Percentiles rank a stretch among this genome's conserved stretches.
Conservation (phyloP, 2,329 filamentous ascomycete species). For the Xylaria sp. region DNA sequence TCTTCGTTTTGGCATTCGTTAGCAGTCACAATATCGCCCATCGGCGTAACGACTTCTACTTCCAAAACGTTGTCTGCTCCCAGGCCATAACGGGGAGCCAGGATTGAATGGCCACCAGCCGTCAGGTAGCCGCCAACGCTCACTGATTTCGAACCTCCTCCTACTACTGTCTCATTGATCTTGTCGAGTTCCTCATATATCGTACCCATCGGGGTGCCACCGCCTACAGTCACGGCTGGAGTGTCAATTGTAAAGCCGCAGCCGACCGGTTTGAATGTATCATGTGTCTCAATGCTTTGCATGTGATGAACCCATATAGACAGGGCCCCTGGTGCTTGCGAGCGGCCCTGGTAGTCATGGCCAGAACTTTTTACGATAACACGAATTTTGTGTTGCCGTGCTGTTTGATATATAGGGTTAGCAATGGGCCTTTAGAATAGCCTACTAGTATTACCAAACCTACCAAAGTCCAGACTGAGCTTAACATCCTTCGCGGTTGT, state of each 20-base stretch:
- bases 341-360: constrained; percentile 59
- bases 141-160: constrained; percentile 66
- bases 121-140: constrained; percentile 70
- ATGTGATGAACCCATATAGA: constrained; percentile 66
- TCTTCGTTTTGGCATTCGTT: constrained; percentile 66
- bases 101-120: constrained; percentile 69
- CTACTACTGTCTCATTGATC: constrained; percentile 62
- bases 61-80: constrained; percentile 71
- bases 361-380: constrained; percentile 58
- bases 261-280: constrained; percentile 56
- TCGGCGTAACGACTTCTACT: constrained; percentile 65
- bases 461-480: constrained; percentile 57
- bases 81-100: constrained; percentile 67
- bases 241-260: constrained; percentile 56
- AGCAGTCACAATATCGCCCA: constrained; percentile 61
- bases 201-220: constrained; percentile 64
- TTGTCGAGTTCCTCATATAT: constrained; percentile 59
- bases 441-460: constrained; percentile 11
- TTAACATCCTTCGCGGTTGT: constrained; percentile 52
- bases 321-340: constrained; percentile 61
- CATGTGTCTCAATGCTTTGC: constrained; percentile 53
- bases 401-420: constrained; percentile 41
- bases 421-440: background rate
- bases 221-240: constrained; percentile 63
- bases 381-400: constrained; percentile 56